Evolutionary conservation across 352 stramenopile species (phyloP).

Genomic region (Phytophthora vignae): DNA sequence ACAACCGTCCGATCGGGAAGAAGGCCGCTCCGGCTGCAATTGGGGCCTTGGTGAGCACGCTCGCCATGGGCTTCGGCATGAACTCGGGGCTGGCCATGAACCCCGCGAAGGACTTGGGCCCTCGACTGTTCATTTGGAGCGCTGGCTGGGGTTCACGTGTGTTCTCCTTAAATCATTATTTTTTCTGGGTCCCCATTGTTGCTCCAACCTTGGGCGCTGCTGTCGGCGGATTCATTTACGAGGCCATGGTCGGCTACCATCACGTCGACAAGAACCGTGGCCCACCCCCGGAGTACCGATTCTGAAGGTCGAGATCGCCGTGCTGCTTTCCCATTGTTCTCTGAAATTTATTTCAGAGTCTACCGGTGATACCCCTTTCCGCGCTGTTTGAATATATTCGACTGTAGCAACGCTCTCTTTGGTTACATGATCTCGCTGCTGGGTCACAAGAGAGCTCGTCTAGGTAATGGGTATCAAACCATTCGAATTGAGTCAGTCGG

Average conservation of each 20-base stretch:
- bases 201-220: conserved; percentile 47
- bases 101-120: conserved; percentile 47
- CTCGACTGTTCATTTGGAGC: conserved; percentile 47
- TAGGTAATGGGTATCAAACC: too few relatives aligned
- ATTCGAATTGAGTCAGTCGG: too few relatives aligned
- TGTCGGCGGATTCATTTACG: conserved; percentile 42
- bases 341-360: too few relatives aligned
- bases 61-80: conserved; percentile 11
- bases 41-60: conserved; percentile 2
- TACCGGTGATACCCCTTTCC: too few relatives aligned
- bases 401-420: too few relatives aligned
- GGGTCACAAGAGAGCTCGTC: too few relatives aligned
- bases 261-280: conserved; percentile 49
- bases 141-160: conserved; percentile 58
- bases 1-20: conserved; percentile 1
- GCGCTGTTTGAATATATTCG: too few relatives aligned
- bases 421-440: too few relatives aligned
- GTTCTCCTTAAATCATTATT: conserved; percentile 53
- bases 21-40: conserved; percentile 6
- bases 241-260: conserved; percentile 48
- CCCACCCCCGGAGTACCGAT: conserved; percentile 31
- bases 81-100: conserved; percentile 36
- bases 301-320: conserved; percentile 1
- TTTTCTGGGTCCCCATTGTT: conserved; percentile 68
- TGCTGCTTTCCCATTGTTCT: too few relatives aligned